Evolutionary conservation across 1,139 yeast species (phyloP).

Genomic region (Yamadazyma conglobata): DNA sequence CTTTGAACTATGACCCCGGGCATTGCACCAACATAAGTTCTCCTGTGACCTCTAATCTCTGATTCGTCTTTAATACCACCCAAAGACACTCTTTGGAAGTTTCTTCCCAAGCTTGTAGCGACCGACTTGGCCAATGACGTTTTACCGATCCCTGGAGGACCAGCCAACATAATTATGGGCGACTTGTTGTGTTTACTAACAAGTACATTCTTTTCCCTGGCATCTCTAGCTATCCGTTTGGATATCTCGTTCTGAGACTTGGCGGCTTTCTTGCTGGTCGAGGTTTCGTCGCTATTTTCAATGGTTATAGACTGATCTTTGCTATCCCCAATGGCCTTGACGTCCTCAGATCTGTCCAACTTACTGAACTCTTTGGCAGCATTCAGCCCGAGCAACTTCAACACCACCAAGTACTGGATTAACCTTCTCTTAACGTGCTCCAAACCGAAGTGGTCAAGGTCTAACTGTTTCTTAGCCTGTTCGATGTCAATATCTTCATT

Average conservation of each 20-base stretch:
- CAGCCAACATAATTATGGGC: conserved; percentile 79
- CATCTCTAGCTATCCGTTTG: conserved; percentile 12
- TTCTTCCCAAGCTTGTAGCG: conserved; percentile 75
- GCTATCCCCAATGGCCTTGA: conserved; percentile 6
- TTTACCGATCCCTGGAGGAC: conserved; percentile 96
- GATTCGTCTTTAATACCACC: conserved; percentile 92
- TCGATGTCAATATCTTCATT: conserved; percentile 49
- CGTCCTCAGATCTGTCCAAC: conserved; percentile 13
- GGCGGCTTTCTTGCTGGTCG: conserved; percentile 26
- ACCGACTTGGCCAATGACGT: conserved; percentile 86
- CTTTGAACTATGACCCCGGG: conserved; percentile 85
- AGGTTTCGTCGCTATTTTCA: conserved; percentile 37
- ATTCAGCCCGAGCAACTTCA: conserved; percentile 55
- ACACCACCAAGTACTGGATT: conserved; percentile 75
- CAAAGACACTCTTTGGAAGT: conserved; percentile 78
- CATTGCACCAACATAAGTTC: conserved; percentile 93
- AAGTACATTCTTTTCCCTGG: conserved; percentile 13
- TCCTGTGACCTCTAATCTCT: conserved; percentile 86
- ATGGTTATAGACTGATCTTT: conserved; percentile 22
- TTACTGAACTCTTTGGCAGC: conserved; percentile 26
- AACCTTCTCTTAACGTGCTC: conserved; percentile 77
- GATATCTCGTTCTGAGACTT: conserved; percentile 24
- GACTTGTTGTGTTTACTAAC: conserved; percentile 46
- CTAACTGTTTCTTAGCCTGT: conserved; percentile 58
- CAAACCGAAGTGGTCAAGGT: conserved; percentile 82